These are phyloP conservation scores for Phytopythium helicoides DNA, from an alignment of 352 stramenopile species.

Conservation along the genomic window DNA sequence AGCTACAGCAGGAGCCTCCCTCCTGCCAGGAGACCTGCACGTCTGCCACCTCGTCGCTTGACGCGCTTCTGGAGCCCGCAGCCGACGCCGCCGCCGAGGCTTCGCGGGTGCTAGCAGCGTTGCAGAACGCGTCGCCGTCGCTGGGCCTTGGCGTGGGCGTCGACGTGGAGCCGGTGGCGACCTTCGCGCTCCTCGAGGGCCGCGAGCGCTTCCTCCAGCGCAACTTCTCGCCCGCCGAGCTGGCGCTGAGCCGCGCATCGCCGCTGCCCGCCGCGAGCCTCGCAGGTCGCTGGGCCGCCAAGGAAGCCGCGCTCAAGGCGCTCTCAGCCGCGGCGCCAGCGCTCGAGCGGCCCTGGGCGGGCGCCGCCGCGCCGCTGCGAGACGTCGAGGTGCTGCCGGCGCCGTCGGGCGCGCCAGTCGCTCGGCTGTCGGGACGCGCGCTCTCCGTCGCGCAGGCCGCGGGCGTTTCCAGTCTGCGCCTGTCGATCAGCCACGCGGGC, in stretches of 20 bases:
- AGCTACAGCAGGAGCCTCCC: too few species aligned
- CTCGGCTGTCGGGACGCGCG: constrained; percentile 70
- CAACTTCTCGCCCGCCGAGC: constrained; percentile 88
- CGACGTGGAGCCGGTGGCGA: constrained; percentile 80
- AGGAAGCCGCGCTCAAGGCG: constrained; percentile 89
- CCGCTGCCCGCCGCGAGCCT: constrained; percentile 78
- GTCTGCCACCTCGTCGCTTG: too few species aligned
- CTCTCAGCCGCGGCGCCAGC: constrained; percentile 69
- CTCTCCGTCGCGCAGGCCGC: constrained; percentile 72
- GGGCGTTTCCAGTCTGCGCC: constrained; percentile 81
- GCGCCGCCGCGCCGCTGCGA: constrained; percentile 59
- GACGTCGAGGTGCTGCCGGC: constrained; percentile 88
- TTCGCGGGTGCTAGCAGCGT: too few species aligned
- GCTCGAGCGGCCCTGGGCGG: constrained; percentile 66
- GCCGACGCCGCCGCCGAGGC: too few species aligned
- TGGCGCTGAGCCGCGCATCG: constrained; percentile 75
- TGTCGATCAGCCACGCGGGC: constrained; percentile 89
- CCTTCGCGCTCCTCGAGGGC: constrained; percentile 69
- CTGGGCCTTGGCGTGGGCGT: constrained; percentile 67
- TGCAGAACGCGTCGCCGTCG: too few species aligned
- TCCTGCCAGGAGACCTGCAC: too few species aligned
- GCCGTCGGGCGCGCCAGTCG: constrained; percentile 68
- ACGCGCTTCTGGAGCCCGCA: too few species aligned
- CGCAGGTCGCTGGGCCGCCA: constrained; percentile 83
- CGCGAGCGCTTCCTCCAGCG: constrained; percentile 80